phyloP scores from a whole-genome alignment of 192 early-diverging fungal species.

The Entophlyctis helioformis region DNA sequence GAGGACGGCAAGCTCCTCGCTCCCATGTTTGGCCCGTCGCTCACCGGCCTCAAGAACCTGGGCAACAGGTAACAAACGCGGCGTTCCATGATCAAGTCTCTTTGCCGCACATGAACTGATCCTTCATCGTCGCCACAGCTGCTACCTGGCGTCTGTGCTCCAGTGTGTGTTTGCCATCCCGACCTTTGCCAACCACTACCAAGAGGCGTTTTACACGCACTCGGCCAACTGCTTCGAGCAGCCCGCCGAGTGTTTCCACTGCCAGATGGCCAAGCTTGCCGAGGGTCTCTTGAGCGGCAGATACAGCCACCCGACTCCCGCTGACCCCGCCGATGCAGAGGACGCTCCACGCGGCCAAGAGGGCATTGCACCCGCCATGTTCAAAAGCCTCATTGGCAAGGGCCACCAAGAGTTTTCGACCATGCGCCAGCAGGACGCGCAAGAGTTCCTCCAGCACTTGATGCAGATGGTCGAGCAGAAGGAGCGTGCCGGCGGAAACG shows the following conservation, averaged over 20 bases:
- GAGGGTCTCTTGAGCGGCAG: conserved; percentile 82
- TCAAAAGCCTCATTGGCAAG: conserved; percentile 77
- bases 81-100: no score
- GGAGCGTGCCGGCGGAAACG: conserved; percentile 51
- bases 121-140: conserved; percentile 38
- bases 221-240: conserved; percentile 29
- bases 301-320: conserved; percentile 52
- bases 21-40: conserved; percentile 78
- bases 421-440: conserved; percentile 98
- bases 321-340: conserved; percentile 6
- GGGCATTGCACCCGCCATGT: conserved; percentile 83
- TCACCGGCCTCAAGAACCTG: conserved; percentile 86
- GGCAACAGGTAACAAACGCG: conserved; percentile 91
- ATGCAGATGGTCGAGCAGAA: conserved; percentile 61
- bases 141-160: conserved; percentile 92
- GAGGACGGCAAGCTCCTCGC: conserved; percentile 80
- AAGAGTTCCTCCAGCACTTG: conserved; percentile 82
- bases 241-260: conserved; percentile 71
- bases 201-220: conserved; percentile 48
- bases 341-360: conserved; percentile 44
- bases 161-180: conserved; percentile 76
- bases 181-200: conserved; percentile 44
- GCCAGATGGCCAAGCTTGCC: conserved; percentile 86
- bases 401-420: conserved; percentile 91
- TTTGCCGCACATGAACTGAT: no score